phyloP scores from a whole-genome alignment of 2,329 filamentous ascomycete genomes.

The Mycocentrospora acerina region DNA sequence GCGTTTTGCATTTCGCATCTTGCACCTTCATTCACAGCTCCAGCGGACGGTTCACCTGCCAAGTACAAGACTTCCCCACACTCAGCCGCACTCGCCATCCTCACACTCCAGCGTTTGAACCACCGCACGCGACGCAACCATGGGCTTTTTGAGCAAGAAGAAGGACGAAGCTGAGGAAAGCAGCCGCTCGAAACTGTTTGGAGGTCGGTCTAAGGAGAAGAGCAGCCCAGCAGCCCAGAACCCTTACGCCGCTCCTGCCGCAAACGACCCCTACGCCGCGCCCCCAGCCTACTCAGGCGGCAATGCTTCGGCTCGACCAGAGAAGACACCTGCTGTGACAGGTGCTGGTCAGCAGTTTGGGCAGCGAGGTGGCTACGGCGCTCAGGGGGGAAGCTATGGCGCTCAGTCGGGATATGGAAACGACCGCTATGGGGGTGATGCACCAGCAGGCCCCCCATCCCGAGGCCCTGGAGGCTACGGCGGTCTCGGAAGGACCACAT shows the following conservation, averaged over 20 bases:
- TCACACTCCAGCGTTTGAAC: not conserved
- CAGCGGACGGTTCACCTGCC: slow-evolving; percentile 8
- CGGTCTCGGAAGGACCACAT: slow-evolving; percentile 36
- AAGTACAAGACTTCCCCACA: slow-evolving; percentile 2
- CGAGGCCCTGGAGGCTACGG: slow-evolving; percentile 44
- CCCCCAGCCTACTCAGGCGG: slow-evolving; percentile 42
- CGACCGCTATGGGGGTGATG: slow-evolving; percentile 52
- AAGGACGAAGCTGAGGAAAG: slow-evolving; percentile 55
- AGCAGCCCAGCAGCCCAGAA: slow-evolving; percentile 52
- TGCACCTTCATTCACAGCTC: not conserved
- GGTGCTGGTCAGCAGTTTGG: slow-evolving; percentile 48
- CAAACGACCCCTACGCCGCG: slow-evolving; percentile 56
- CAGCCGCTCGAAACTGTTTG: slow-evolving; percentile 61
- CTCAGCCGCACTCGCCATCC: slow-evolving; percentile 9
- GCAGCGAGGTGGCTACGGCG: slow-evolving; percentile 24
- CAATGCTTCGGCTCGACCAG: slow-evolving; percentile 38
- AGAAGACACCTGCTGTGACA: slow-evolving; percentile 48
- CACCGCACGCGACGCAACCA: slow-evolving; percentile 18
- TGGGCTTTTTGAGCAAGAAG: slow-evolving; percentile 58
- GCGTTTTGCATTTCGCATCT: too few relatives aligned
- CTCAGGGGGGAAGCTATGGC: slow-evolving; percentile 34
- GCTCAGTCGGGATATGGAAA: slow-evolving; percentile 44
- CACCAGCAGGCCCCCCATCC: slow-evolving; percentile 11
- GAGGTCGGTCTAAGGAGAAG: slow-evolving; percentile 53
- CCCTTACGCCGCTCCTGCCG: slow-evolving; percentile 47